These are phyloP conservation scores for Penicillium fimorum DNA, from an alignment of 495 filamentous ascomycete genomes.

Conservation along the genomic window DNA sequence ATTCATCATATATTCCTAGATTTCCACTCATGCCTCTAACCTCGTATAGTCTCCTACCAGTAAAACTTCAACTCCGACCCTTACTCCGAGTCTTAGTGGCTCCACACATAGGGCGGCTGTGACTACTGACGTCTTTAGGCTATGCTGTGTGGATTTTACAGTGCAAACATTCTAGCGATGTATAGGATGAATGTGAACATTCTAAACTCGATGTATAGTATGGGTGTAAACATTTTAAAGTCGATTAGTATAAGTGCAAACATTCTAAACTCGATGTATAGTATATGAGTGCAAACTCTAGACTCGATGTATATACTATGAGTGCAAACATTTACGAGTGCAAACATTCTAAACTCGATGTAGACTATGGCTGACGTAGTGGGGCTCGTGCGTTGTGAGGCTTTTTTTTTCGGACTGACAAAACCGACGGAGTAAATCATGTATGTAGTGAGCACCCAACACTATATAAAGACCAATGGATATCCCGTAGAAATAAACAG, in stretches of 20 bases:
- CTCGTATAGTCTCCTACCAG: neutral
- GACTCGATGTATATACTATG: no score
- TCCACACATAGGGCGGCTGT: slow-evolving; percentile 7
- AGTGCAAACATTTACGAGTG: no score
- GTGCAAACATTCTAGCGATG: slow-evolving; percentile 14
- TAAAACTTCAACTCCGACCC: slow-evolving; percentile 11
- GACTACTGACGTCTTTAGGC: slow-evolving; percentile 18
- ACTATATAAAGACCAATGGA: slow-evolving; percentile 11
- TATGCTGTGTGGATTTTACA: neutral
- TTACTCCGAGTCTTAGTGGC: slow-evolving; percentile 12
- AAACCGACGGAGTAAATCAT: neutral
- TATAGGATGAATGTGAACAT: no score
- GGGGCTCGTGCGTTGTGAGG: slow-evolving; percentile 14
- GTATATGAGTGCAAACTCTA: no score
- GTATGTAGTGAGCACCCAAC: slow-evolving; percentile 14
- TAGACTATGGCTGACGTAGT: slow-evolving; percentile 11
- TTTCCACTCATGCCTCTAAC: neutral
- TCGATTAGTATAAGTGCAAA: no score
- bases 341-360: slow-evolving; percentile 11
- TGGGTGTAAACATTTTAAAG: no score
- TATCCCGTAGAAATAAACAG: neutral
- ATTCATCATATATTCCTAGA: neutral
- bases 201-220: no score
- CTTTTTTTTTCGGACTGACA: slow-evolving; percentile 18
- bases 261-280: no score